Conservation (phyloP, 257 asterid species). For the Lavandula angustifolia region DNA sequence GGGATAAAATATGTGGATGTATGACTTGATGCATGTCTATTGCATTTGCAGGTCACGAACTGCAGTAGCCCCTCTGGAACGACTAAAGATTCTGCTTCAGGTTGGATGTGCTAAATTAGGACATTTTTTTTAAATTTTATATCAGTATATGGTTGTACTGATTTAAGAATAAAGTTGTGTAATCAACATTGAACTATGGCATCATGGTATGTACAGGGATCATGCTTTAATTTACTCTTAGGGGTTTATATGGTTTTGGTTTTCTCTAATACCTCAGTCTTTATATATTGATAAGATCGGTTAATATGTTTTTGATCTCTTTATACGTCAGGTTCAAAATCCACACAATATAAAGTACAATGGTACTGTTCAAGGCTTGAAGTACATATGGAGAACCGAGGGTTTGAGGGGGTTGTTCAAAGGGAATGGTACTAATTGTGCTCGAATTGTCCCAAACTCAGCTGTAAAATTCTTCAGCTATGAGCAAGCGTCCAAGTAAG, state of each 20-base stretch:
- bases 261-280: slow-evolving; percentile 8
- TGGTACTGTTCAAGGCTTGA: slow-evolving; percentile 89
- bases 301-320: slow-evolving; percentile 16
- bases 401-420: slow-evolving; percentile 86
- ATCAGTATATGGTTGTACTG: not conserved
- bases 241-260: slow-evolving; percentile 19
- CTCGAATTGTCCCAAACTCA: slow-evolving; percentile 93
- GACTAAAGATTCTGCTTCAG: slow-evolving; percentile 92
- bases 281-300: slow-evolving; percentile 3
- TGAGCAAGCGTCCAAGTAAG: slow-evolving; percentile 98
- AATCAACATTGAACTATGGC: not conserved
- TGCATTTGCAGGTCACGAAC: slow-evolving; percentile 96
- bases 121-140: not conserved
- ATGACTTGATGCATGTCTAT: slow-evolving; percentile 25
- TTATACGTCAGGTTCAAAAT: slow-evolving; percentile 75
- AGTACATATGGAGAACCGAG: slow-evolving; percentile 88
- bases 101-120: slow-evolving; percentile 39
- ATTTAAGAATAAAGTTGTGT: slow-evolving; percentile 5
- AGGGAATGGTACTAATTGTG: slow-evolving; percentile 96
- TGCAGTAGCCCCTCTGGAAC: slow-evolving; percentile 98
- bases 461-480: slow-evolving; percentile 99
- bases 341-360: slow-evolving; percentile 81
- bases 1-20: not conserved
- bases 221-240: not conserved
- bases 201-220: not conserved